phyloP scores from a whole-genome alignment of 2,329 filamentous ascomycete genomes.

The Colletotrichum plurivorum region DNA sequence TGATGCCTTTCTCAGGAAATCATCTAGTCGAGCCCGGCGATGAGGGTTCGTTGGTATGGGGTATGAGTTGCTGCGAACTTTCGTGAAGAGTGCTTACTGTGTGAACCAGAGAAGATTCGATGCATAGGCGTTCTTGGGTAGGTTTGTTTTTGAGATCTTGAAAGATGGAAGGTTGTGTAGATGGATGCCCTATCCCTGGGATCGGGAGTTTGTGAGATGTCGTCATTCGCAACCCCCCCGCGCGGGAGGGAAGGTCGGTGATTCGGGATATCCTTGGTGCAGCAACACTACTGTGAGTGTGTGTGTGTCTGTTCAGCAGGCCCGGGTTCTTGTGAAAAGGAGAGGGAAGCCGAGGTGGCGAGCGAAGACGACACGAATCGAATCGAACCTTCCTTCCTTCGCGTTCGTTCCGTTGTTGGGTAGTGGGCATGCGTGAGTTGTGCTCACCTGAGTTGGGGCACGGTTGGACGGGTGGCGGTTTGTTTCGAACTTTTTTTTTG shows the following conservation, averaged over 20 bases:
- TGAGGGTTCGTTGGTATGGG: no score
- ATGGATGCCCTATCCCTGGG: background rate
- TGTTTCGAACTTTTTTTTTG: background rate
- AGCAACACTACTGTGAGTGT: no score
- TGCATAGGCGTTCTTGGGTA: no score
- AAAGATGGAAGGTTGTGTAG: background rate
- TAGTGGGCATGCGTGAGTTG: background rate
- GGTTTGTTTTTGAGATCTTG: no score
- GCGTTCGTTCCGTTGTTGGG: background rate
- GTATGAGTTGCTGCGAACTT: no score
- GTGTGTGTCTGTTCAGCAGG: no score
- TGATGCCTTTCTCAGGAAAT: no score
- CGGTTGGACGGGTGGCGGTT: background rate
- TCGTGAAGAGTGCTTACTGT: no score
- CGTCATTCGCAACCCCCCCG: background rate
- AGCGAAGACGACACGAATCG: background rate
- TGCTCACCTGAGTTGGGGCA: background rate
- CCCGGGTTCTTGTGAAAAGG: no score
- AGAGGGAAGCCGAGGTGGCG: background rate
- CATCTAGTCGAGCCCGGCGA: no score
- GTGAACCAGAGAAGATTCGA: no score
- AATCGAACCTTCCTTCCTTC: background rate
- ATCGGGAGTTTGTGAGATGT: slow-evolving; percentile 7
- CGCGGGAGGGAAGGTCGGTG: background rate
- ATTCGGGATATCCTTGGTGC: background rate